Base-by-base conservation (phyloP, 176 grass and related monocot species). In the Phragmites australis region DNA sequence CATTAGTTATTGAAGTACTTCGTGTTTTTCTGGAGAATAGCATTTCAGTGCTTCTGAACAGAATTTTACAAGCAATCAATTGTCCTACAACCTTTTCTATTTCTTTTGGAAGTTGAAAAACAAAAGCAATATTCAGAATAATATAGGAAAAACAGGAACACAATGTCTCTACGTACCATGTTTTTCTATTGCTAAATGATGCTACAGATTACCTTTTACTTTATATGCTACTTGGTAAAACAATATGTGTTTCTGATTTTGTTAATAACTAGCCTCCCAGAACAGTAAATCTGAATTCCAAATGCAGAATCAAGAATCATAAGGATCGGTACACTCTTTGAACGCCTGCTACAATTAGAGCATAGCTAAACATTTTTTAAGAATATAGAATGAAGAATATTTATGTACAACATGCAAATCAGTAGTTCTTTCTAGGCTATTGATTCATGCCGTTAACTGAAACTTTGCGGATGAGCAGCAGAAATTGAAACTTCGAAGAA, bases 371-470 rank as follows among this genome's bases (percentile, higher is more conserved):
- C n/a, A n/a, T n/a, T n/a, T n/a, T n/a, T n/a, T n/a, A n/a, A 23
- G 9, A 66, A 22, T 41, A 42, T 22, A 42, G 14, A 39, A n/a
- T n/a, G 6, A 65, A 29, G 9, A n/a, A 42, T 42, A 23, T n/a
- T 12, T 42, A 66, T 68, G 41, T 45, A 43, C 41, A 45, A 25
- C 21, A 45, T 9, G 41, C 42, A 44, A 44, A 44, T 6, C 23
- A 77, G 74, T 2, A 47, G 26, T 62, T 62, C 40, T n/a, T 6
- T 49, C 17, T 26, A 76, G 53, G 40, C 9, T 16, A 56, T 14
- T 29, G n/a, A 32, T 60, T 14, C n/a, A n/a, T n/a, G n/a, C n/a
- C n/a, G n/a, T 62, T 77, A 22, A 65, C 74, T 62, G 5, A 62
- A 77, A 47, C 9, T 39, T 74, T 11, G n/a, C 25, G 49, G 19